phyloP scores from a whole-genome alignment of 805 yeast species.

The Pichia membranifaciens region DNA sequence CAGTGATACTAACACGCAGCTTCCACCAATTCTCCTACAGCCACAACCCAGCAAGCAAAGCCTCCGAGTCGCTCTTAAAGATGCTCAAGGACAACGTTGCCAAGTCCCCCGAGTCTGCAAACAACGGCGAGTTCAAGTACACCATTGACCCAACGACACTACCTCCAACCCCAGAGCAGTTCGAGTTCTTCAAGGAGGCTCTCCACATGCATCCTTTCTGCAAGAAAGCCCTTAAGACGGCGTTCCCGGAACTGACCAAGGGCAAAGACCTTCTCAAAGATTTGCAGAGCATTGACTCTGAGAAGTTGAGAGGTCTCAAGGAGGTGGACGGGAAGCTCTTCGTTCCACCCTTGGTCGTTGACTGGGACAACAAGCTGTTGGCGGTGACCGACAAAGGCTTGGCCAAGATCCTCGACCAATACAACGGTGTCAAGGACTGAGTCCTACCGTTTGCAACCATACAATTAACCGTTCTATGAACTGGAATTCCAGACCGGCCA shows the following conservation, averaged over 20 bases:
- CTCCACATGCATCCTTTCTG: conserved; percentile 26
- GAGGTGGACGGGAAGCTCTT: conserved; percentile 12
- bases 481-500: too few species aligned
- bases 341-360: conserved; percentile 48
- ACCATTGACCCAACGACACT: conserved; percentile 20
- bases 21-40: not conserved
- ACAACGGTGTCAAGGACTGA: conserved; percentile 19
- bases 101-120: not conserved
- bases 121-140: conserved; percentile 19
- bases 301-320: conserved; percentile 7
- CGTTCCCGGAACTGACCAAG: conserved; percentile 25
- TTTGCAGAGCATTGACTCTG: conserved; percentile 9
- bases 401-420: conserved; percentile 37
- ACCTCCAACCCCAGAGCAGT: conserved; percentile 31
- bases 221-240: conserved; percentile 24
- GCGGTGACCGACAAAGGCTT: conserved; percentile 45
- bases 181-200: conserved; percentile 23
- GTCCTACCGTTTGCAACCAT: too few species aligned
- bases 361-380: conserved; percentile 53
- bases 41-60: conserved; percentile 23
- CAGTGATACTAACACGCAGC: too few species aligned
- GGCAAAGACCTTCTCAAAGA: conserved; percentile 17
- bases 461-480: too few species aligned
- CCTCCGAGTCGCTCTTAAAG: conserved; percentile 16
- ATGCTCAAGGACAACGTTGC: conserved; percentile 12